phyloP scores from a whole-genome alignment of 345 rosid species.

The Linum trigynum region DNA sequence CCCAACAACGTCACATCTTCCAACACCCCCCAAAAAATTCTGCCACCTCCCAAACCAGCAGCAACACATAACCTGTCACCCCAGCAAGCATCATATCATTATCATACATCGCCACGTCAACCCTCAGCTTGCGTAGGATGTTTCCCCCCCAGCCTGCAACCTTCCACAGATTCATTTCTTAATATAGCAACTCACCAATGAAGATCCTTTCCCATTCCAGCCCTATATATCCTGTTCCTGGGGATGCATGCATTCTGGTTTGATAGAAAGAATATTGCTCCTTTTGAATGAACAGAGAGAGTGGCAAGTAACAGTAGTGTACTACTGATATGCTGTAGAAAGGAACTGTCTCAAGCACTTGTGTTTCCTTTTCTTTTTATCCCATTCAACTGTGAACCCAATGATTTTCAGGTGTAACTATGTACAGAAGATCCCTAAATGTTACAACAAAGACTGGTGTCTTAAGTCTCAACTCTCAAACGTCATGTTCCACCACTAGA shows the following conservation, averaged over 20 bases:
- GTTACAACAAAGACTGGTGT: no score
- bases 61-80: no score
- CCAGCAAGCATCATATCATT: no score
- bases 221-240: not conserved
- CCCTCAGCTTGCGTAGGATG: not conserved
- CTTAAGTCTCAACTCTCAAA: not conserved
- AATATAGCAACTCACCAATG: not conserved
- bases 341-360: no score
- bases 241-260: no score
- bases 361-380: not conserved
- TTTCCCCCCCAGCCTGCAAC: not conserved
- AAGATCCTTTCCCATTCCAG: not conserved
- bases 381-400: not conserved
- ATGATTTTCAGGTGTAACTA: not conserved
- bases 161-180: not conserved
- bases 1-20: not conserved
- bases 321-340: no score
- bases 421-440: constrained; percentile 12
- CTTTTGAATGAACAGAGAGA: no score
- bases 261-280: no score
- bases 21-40: not conserved
- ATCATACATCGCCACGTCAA: no score
- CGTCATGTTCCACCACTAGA: not conserved
- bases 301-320: no score
- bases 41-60: no score